Percentiles rank a stretch among this genome's conserved stretches.
phyloP scores from a whole-genome alignment of 768 basidiomycete species.

The Rhodotorula diobovata region DNA sequence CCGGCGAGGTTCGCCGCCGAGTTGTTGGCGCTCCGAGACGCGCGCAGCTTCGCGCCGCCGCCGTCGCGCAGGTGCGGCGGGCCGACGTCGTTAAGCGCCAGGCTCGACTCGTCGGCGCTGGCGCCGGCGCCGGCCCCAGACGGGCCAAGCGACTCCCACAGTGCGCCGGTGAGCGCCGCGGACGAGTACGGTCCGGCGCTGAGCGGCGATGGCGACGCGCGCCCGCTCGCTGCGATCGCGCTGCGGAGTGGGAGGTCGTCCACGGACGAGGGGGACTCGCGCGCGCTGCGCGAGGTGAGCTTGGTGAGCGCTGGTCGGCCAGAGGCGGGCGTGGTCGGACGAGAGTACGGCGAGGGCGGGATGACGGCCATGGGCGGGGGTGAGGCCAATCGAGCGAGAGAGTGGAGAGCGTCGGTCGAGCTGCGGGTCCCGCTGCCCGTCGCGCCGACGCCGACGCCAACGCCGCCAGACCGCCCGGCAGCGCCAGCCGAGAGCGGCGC shows the following conservation, averaged over 20 bases:
- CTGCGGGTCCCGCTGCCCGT: background rate
- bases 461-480: too few relatives aligned
- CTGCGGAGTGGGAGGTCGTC: background rate
- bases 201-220: constrained; percentile 15
- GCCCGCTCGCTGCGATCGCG: background rate
- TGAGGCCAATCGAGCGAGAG: background rate
- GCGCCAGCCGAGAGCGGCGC: background rate
- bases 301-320: background rate
- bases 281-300: constrained; percentile 11
- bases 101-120: background rate
- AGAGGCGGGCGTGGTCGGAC: constrained; percentile 19
- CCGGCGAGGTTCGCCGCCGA: constrained; percentile 27
- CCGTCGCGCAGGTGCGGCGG: too few relatives aligned
- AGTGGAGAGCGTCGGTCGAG: background rate
- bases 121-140: background rate
- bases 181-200: background rate
- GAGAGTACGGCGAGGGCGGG: constrained; percentile 8
- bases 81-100: background rate
- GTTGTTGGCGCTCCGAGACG: constrained; percentile 26
- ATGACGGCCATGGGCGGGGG: constrained; percentile 20
- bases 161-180: constrained; percentile 4
- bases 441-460: too few relatives aligned
- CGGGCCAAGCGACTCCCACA: constrained; percentile 19
- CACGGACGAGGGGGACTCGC: background rate
- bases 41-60: constrained; percentile 27